A percentile compares a stretch with the other conserved stretches of the same genome.
Evolutionary conservation across 2,329 filamentous ascomycete genomes (phyloP).

Genomic region (Keithomyces neogunnii): DNA sequence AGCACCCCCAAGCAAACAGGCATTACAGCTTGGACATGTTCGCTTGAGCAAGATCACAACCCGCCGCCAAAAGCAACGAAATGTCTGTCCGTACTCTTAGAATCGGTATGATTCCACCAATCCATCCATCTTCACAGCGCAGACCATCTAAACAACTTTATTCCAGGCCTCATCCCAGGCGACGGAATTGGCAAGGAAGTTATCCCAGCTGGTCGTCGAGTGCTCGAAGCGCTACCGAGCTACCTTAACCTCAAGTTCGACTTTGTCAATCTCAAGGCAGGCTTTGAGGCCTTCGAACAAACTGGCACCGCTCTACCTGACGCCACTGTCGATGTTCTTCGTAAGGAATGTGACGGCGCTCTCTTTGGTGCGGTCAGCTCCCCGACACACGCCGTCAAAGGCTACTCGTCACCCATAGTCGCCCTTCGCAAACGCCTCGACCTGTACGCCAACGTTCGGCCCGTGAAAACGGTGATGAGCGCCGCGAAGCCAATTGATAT

Average conservation of each 20-base stretch:
- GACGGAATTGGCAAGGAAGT: slow-evolving; percentile 98
- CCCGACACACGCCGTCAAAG: slow-evolving; percentile 79
- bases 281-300: slow-evolving; percentile 87
- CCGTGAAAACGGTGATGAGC: slow-evolving; percentile 74
- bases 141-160: background rate
- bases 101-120: slow-evolving; percentile 25
- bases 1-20: slow-evolving; percentile 8
- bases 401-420: slow-evolving; percentile 95
- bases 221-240: slow-evolving; percentile 87
- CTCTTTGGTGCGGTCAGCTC: slow-evolving; percentile 95
- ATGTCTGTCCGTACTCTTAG: slow-evolving; percentile 34
- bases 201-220: slow-evolving; percentile 83
- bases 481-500: slow-evolving; percentile 72
- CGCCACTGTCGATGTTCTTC: slow-evolving; percentile 80
- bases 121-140: background rate
- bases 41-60: background rate
- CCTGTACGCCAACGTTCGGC: slow-evolving; percentile 94
- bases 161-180: slow-evolving; percentile 85
- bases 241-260: slow-evolving; percentile 89
- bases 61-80: slow-evolving; percentile 12
- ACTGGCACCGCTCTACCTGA: slow-evolving; percentile 85
- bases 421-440: slow-evolving; percentile 91
- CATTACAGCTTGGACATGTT: slow-evolving; percentile 10
- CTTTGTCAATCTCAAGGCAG: slow-evolving; percentile 87
- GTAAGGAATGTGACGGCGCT: slow-evolving; percentile 87